These are phyloP conservation scores for Bonia amplexicaulis DNA, from an alignment of 176 grass and related monocot species.

Conservation along the genomic window DNA sequence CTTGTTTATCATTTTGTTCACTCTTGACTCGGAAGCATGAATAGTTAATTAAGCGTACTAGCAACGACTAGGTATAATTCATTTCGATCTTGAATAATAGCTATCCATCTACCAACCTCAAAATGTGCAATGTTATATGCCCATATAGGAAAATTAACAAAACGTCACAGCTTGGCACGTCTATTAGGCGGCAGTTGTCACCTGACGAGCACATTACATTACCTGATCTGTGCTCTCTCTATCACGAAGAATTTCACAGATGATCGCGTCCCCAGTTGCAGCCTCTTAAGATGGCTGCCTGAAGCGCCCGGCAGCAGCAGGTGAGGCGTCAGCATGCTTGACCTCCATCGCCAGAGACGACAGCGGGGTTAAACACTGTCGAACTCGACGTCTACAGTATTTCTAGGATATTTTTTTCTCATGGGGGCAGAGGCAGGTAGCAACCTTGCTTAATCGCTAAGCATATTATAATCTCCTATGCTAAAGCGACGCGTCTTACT, in stretches of 20 bases:
- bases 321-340: slow-evolving; percentile 7
- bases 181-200: neutral
- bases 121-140: neutral
- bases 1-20: neutral
- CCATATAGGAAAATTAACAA: neutral
- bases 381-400: neutral
- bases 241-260: neutral
- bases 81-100: neutral
- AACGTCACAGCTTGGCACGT: neutral
- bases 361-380: neutral
- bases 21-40: neutral
- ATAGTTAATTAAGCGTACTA: neutral
- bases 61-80: neutral
- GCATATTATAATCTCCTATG: neutral
- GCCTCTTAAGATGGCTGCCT: neutral
- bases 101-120: neutral
- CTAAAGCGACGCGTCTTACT: neutral
- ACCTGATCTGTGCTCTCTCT: neutral
- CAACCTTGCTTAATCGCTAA: neutral
- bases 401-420: neutral
- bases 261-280: neutral
- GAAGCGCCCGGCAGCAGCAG: neutral
- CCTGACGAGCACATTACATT: neutral
- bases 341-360: neutral
- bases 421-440: neutral